phyloP scores from a whole-genome alignment of 1,284 basidiomycete species.

The Cryptococcus sp. region DNA sequence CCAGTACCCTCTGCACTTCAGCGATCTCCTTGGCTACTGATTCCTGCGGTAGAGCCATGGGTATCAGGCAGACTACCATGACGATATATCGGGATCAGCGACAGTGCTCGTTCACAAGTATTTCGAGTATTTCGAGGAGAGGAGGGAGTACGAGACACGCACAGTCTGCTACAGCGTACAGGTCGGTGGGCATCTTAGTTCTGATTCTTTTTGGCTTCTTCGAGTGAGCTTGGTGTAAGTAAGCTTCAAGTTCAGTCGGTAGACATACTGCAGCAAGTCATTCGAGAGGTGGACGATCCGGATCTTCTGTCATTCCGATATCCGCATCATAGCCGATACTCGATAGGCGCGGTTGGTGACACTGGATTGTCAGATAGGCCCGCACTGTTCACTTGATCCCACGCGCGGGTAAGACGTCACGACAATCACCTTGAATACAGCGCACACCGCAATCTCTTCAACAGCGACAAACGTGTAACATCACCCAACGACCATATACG shows the following conservation, averaged over 20 bases:
- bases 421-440: too few species aligned
- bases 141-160: background rate
- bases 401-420: too few species aligned
- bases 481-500: too few species aligned
- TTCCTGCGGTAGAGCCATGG: constrained; percentile 49
- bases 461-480: too few species aligned
- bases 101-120: background rate
- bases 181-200: constrained; percentile 11
- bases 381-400: too few species aligned
- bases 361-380: too few species aligned
- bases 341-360: too few species aligned
- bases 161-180: constrained; percentile 41
- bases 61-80: constrained; percentile 52
- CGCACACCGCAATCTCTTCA: too few species aligned
- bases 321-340: too few species aligned
- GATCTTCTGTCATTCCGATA: too few species aligned
- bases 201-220: background rate
- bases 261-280: background rate
- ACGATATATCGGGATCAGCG: background rate
- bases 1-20: constrained; percentile 72
- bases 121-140: background rate
- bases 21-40: constrained; percentile 56
- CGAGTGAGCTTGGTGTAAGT: background rate
- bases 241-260: background rate
- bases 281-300: too few species aligned